These are phyloP conservation scores for Tulasnella sp. DNA, from an alignment of 768 basidiomycete genomes.

Conservation along the genomic window DNA sequence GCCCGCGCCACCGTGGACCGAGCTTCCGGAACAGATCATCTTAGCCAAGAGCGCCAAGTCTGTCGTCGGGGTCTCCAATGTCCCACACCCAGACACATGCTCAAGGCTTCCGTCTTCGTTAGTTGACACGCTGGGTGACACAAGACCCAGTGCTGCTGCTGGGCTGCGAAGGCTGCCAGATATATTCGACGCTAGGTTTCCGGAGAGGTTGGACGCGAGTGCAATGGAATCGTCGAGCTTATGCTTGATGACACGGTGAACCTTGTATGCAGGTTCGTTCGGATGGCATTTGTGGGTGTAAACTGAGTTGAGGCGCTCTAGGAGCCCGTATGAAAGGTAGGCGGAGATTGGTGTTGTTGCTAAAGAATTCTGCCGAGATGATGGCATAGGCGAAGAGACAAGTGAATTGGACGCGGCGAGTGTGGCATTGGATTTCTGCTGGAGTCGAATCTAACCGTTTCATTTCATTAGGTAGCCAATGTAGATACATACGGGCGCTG, in stretches of 20 bases:
- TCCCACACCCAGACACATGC: conserved; percentile 21
- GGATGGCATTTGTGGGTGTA: conserved; percentile 39
- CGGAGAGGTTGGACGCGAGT: conserved; percentile 23
- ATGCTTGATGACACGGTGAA: conserved; percentile 49
- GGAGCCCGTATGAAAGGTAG: conserved; percentile 22
- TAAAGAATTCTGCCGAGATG: conserved; percentile 26
- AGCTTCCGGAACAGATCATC: conserved; percentile 23
- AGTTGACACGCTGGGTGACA: background rate
- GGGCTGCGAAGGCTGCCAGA: background rate
- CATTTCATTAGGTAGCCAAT: background rate
- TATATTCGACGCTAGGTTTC: conserved; percentile 3
- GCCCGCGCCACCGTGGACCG: conserved; percentile 20
- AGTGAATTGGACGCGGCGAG: no score
- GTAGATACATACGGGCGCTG: background rate
- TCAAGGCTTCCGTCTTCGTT: background rate
- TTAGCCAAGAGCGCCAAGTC: conserved; percentile 45
- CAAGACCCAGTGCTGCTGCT: conserved; percentile 3
- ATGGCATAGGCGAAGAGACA: no score
- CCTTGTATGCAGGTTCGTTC: conserved; percentile 42
- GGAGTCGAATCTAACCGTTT: background rate
- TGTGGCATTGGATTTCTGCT: background rate
- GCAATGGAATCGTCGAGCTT: conserved; percentile 46
- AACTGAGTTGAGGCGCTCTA: conserved; percentile 37
- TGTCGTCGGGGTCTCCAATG: conserved; percentile 30
- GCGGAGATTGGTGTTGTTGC: conserved; percentile 1